These are phyloP conservation scores for Dujonia santamariae DNA, from an alignment of 1,139 yeast genomes.

Conservation along the genomic window DNA sequence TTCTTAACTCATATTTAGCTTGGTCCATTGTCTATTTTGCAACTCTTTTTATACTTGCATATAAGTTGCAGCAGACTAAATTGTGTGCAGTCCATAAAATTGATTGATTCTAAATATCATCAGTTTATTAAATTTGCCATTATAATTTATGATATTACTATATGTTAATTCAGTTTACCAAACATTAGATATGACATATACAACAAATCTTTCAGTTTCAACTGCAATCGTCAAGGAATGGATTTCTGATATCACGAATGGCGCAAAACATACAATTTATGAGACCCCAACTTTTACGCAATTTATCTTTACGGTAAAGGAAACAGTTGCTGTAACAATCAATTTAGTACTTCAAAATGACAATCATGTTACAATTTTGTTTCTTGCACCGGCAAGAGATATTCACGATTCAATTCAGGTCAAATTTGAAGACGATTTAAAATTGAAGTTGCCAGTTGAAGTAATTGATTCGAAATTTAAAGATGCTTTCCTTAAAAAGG, in stretches of 20 bases:
- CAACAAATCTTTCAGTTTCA: slow-evolving; percentile 1
- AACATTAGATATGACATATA: slow-evolving; percentile 5
- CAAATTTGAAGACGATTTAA: slow-evolving; percentile 1
- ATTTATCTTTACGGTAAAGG: slow-evolving; percentile 4
- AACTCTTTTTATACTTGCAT: no score
- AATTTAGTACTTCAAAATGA: slow-evolving; percentile 2
- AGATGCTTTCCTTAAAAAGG: slow-evolving; percentile 3
- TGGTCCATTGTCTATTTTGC: no score
- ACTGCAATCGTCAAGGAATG: slow-evolving; percentile 6
- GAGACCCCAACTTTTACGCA: slow-evolving; percentile 6
- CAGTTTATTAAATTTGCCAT: no score
- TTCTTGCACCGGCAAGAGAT: slow-evolving; percentile 1
- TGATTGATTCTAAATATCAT: no score
- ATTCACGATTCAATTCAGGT: slow-evolving; percentile 1
- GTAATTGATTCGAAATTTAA: slow-evolving; percentile 1
- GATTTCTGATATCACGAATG: slow-evolving; percentile 4
- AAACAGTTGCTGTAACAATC: slow-evolving; percentile 5
- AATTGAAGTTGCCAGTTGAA: slow-evolving; percentile 2
- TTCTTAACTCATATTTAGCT: no score
- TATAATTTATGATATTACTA: no score
- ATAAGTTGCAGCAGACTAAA: no score
- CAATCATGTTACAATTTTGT: slow-evolving; percentile 2
- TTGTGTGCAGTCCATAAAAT: no score
- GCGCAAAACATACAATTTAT: slow-evolving; percentile 5
- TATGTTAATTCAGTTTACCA: no score